These are phyloP conservation scores for Pulchroboletus neoregius DNA, from an alignment of 1,284 basidiomycete genomes.

Conservation along the genomic window DNA sequence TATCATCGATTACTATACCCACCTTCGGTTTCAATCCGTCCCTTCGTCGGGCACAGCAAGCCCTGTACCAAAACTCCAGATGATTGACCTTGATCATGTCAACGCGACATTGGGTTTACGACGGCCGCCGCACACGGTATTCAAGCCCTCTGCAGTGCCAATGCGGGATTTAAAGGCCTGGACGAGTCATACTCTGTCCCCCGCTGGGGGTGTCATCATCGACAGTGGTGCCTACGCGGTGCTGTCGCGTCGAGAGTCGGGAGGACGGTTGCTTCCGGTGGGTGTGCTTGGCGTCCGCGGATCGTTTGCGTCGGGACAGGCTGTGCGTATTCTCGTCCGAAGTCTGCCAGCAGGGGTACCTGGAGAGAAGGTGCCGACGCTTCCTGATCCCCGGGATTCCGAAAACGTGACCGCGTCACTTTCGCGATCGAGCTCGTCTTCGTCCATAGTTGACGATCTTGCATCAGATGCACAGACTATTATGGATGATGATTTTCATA, in stretches of 20 bases:
- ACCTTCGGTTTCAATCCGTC: slow-evolving; percentile 36
- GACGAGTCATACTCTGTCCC: slow-evolving; percentile 90
- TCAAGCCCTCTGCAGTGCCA: slow-evolving; percentile 71
- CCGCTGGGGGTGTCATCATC: slow-evolving; percentile 84
- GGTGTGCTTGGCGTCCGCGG: slow-evolving; percentile 88
- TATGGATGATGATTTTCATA: slow-evolving; percentile 30
- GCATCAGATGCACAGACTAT: slow-evolving; percentile 24
- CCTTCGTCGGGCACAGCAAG: slow-evolving; percentile 39
- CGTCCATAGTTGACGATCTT: slow-evolving; percentile 35
- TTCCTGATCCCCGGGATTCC: slow-evolving; percentile 22
- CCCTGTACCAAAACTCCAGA: slow-evolving; percentile 32
- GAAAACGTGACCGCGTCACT: slow-evolving; percentile 36
- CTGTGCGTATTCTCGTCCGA: slow-evolving; percentile 79
- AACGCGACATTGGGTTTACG: slow-evolving; percentile 19
- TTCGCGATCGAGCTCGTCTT: slow-evolving; percentile 37
- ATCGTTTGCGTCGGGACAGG: slow-evolving; percentile 91
- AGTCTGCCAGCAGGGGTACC: slow-evolving; percentile 29
- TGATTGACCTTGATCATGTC: slow-evolving; percentile 28
- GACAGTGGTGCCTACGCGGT: slow-evolving; percentile 88
- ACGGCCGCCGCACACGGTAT: slow-evolving; percentile 84
- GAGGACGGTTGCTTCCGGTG: slow-evolving; percentile 85
- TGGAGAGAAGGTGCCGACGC: slow-evolving; percentile 19
- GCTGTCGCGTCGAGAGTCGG: slow-evolving; percentile 79
- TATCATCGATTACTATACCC: slow-evolving; percentile 75
- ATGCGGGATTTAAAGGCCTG: slow-evolving; percentile 92